These are phyloP conservation scores for Nemania abortiva DNA, from an alignment of 2,329 filamentous ascomycete genomes.

Conservation along the genomic window DNA sequence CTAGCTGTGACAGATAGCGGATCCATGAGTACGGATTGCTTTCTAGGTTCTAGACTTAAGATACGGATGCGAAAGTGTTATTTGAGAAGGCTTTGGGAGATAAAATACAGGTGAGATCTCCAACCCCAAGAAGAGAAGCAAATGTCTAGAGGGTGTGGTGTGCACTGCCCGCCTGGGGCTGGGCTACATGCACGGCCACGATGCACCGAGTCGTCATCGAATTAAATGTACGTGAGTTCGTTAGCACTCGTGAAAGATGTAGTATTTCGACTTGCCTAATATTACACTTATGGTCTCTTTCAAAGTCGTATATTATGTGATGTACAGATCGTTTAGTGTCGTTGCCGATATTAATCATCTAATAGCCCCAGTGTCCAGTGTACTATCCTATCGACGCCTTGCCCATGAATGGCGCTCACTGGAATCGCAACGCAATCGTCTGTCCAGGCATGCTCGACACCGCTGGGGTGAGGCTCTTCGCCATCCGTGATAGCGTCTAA, in stretches of 20 bases:
- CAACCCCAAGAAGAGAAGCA: neutral
- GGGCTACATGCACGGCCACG: neutral
- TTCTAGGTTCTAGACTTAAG: neutral
- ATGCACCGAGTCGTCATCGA: neutral
- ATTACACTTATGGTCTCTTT: slow-evolving; percentile 1
- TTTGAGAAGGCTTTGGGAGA: neutral
- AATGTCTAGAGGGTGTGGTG: neutral
- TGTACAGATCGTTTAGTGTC: slow-evolving; percentile 1
- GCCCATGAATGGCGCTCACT: slow-evolving; percentile 87
- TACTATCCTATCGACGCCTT: slow-evolving; percentile 82
- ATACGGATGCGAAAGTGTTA: neutral
- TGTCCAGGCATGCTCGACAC: slow-evolving; percentile 68
- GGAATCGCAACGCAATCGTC: slow-evolving; percentile 79
- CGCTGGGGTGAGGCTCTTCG: slow-evolving; percentile 77
- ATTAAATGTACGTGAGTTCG: neutral
- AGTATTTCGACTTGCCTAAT: slow-evolving; percentile 4
- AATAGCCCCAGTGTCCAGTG: slow-evolving; percentile 79
- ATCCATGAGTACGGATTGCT: slow-evolving; percentile 12
- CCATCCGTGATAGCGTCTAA: slow-evolving; percentile 74
- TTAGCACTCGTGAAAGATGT: neutral
- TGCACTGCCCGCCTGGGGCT: slow-evolving; percentile 4
- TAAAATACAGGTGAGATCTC: neutral
- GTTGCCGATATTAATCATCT: slow-evolving; percentile 55
- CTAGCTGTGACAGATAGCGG: slow-evolving; percentile 17
- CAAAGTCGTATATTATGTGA: neutral